Conservation (phyloP, 805 yeast species). For the Metschnikowia dekortorum region DNA sequence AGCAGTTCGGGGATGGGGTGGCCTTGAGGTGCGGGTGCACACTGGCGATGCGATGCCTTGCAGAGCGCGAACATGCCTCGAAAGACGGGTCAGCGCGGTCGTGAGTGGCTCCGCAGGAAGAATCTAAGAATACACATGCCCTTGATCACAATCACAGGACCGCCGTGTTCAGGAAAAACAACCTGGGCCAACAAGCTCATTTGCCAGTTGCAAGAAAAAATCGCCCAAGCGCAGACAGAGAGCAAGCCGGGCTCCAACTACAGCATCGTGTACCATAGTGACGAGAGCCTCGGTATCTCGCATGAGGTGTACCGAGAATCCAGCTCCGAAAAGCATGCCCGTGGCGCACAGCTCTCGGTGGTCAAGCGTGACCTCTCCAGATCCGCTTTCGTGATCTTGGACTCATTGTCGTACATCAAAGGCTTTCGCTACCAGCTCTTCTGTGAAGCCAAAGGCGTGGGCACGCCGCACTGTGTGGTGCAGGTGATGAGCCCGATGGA, state of each 20-base stretch:
- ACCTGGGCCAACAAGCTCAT: slow-evolving; percentile 61
- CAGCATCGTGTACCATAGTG: slow-evolving; percentile 67
- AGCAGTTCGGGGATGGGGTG: neutral
- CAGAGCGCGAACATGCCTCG: neutral
- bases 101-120: neutral
- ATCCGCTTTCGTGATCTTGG: slow-evolving; percentile 73
- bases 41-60: neutral
- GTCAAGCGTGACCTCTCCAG: slow-evolving; percentile 76
- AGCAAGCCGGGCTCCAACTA: slow-evolving; percentile 51
- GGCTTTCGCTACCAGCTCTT: slow-evolving; percentile 92
- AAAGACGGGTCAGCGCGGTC: neutral
- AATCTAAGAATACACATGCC: slow-evolving; percentile 55
- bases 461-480: slow-evolving; percentile 78
- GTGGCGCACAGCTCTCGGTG: slow-evolving; percentile 85
- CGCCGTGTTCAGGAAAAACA: slow-evolving; percentile 82
- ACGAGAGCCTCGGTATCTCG: slow-evolving; percentile 69
- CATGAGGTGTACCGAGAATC: slow-evolving; percentile 70
- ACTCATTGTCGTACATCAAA: slow-evolving; percentile 83
- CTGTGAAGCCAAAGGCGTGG: slow-evolving; percentile 84
- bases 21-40: neutral
- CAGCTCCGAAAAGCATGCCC: slow-evolving; percentile 68
- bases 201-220: slow-evolving; percentile 42
- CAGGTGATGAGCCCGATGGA: slow-evolving; percentile 71
- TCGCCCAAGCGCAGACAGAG: slow-evolving; percentile 31
- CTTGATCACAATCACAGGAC: slow-evolving; percentile 74